phyloP scores from a whole-genome alignment of 306 rosid species.

The Phaseolus lunatus region DNA sequence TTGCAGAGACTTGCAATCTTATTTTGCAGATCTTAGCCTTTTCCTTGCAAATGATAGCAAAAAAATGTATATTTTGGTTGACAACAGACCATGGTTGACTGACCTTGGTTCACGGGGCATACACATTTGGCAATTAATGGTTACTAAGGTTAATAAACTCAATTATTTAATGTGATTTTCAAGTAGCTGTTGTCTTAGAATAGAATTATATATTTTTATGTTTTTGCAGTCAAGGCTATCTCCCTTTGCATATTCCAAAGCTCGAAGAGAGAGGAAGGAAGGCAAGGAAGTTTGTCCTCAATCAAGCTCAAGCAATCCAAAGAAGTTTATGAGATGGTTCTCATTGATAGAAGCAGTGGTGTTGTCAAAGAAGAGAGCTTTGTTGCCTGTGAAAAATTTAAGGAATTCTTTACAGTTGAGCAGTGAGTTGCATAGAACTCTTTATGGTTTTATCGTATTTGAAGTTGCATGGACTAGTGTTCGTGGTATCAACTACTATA shows the following conservation, averaged over 20 bases:
- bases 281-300: conserved; percentile 58
- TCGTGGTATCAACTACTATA: conserved; percentile 90
- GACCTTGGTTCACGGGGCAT: conserved; percentile 75
- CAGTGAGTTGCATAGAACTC: conserved; percentile 80
- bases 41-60: conserved; percentile 82
- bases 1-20: conserved; percentile 96
- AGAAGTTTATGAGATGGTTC: conserved; percentile 67
- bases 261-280: conserved; percentile 58
- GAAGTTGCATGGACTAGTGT: conserved; percentile 85
- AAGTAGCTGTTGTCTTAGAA: conserved; percentile 1
- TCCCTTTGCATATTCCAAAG: conserved; percentile 86
- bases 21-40: conserved; percentile 86
- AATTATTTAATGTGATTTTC: conserved; percentile 36
- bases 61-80: conserved; percentile 81
- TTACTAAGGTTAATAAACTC: conserved; percentile 75
- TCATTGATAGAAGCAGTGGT: conserved; percentile 66
- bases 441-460: conserved; percentile 87
- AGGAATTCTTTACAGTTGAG: conserved; percentile 67
- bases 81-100: conserved; percentile 93
- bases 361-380: conserved; percentile 71
- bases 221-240: conserved; percentile 88
- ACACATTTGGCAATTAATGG: conserved; percentile 96
- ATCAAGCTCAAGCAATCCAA: conserved; percentile 53
- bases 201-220: conserved; percentile 29
- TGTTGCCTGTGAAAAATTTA: conserved; percentile 82